Conservation (phyloP, 2,329 filamentous ascomycete species). For the Aspergillus sergii region DNA sequence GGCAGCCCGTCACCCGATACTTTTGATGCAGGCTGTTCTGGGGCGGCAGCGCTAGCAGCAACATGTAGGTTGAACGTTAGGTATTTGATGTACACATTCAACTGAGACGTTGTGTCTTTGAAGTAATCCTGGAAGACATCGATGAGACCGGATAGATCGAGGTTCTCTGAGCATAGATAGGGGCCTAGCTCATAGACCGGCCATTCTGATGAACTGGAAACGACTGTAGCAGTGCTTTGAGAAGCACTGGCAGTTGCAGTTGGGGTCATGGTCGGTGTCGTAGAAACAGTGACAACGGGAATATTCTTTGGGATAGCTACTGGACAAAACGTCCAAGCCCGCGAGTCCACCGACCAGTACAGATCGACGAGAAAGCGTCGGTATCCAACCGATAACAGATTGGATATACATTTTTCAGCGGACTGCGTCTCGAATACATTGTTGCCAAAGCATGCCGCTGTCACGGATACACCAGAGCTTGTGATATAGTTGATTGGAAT, state of each 20-base stretch:
- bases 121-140: conserved; percentile 58
- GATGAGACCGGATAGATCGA: conserved; percentile 55
- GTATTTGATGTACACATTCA: conserved; percentile 57
- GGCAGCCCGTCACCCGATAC: conserved; percentile 51
- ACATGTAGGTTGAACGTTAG: conserved; percentile 64
- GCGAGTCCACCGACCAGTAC: conserved; percentile 62
- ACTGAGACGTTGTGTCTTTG: conserved; percentile 53
- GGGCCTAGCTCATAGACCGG: conserved; percentile 53
- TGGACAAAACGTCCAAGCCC: conserved; percentile 64
- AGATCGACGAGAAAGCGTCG: conserved; percentile 61
- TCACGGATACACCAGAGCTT: conserved; percentile 58
- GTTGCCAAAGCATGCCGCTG: conserved; percentile 60
- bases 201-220: conserved; percentile 26
- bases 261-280: conserved; percentile 18
- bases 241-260: conserved; percentile 25
- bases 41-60: conserved; percentile 48
- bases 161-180: conserved; percentile 57
- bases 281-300: conserved; percentile 24
- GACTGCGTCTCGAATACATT: conserved; percentile 56
- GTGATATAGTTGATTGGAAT: conserved; percentile 67
- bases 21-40: conserved; percentile 45
- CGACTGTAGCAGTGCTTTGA: conserved; percentile 26
- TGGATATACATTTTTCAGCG: conserved; percentile 61
- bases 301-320: conserved; percentile 50
- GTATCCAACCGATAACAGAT: conserved; percentile 63